Evolutionary conservation across 805 yeast species (phyloP), one percentile per base, ranked within the genome.

Genomic region (Starmerella floris): DNA sequence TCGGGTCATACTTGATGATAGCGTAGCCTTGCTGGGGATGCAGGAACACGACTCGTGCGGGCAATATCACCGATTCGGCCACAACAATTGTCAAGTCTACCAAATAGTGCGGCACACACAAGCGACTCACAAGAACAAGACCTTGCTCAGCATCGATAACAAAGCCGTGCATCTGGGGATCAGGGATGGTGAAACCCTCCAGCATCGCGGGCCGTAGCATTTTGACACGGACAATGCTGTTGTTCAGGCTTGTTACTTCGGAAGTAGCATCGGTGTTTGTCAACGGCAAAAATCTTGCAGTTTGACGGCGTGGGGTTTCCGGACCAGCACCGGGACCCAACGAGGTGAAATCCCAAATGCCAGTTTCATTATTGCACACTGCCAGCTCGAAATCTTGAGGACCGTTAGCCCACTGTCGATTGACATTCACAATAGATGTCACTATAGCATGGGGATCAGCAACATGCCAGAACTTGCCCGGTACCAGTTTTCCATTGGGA

Each of bases 21-120:
- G 93, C 85, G 60, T 80, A 85, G 52, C 85, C 85, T 52, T 79
- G 83, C 30, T 83, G 74, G 27, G 96, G 95, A 57, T 85, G 95
- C 55, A 83, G 64, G 53, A 84, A 87, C 20, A 76, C 76, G 22
- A 85, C 91, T 49, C 75, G 68, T 1, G 79, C 95, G 0, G 93
- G 83, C 13, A 85, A 70, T 50, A 78, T 74, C 20, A 83, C 73
- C 1, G 94, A 79, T 49, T 87, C 95, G 3, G 95, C 94, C 56
- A 87, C 74, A 2, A 87, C 76, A 19, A 87, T 70, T 37, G 74
- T 68, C 21, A 85, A 69, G 59, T 87, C 94, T 51, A 78, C 68
- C 51, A 79, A 60, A 38, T 82, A 94, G 62, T 84, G 94, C 6
- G 95, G 94, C 22, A 85, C 83, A 42, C 73, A 68, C 45, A 76